Percentiles rank a stretch among this genome's conserved stretches.
phyloP scores from a whole-genome alignment of 139 green algal species.

The Chlorella sp. region DNA sequence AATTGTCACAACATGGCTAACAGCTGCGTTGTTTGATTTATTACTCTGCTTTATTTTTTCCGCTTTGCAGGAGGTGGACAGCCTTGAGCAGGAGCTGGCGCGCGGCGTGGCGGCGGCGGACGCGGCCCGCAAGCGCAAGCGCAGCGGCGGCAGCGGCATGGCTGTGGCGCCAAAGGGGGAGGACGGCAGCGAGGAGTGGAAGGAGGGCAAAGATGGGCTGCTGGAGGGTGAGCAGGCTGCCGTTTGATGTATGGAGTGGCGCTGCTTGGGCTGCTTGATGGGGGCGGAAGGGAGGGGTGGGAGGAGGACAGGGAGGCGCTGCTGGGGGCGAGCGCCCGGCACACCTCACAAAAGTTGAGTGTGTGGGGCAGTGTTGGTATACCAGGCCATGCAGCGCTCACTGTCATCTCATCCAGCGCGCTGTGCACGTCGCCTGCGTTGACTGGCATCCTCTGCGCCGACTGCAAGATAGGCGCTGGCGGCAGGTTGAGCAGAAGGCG shows the following conservation, averaged over 20 bases:
- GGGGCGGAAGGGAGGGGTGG: neutral
- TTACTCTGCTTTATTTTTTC: neutral
- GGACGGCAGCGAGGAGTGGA: constrained; percentile 19
- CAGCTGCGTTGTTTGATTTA: neutral
- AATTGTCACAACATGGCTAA: too few species aligned
- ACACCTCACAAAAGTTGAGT: too few species aligned
- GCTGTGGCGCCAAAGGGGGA: constrained; percentile 17
- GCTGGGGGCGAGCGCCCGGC: too few species aligned
- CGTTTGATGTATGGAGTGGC: too few species aligned
- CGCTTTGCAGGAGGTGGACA: constrained; percentile 24
- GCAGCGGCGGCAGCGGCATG: constrained; percentile 21
- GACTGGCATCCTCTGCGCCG: too few species aligned
- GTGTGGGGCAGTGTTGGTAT: too few species aligned
- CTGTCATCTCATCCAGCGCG: too few species aligned
- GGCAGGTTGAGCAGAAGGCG: too few species aligned
- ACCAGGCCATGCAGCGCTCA: too few species aligned
- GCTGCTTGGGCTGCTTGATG: neutral
- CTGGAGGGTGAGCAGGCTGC: neutral
- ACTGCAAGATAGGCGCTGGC: too few species aligned
- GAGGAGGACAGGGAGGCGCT: neutral
- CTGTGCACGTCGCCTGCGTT: too few species aligned
- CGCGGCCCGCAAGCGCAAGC: constrained; percentile 31
- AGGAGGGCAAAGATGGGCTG: constrained; percentile 34
- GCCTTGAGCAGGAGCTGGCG: constrained; percentile 39
- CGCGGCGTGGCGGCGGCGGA: constrained; percentile 21